Evolutionary conservation across 495 filamentous ascomycete genomes (phyloP).

Genomic region (Tuber umbilicatum): DNA sequence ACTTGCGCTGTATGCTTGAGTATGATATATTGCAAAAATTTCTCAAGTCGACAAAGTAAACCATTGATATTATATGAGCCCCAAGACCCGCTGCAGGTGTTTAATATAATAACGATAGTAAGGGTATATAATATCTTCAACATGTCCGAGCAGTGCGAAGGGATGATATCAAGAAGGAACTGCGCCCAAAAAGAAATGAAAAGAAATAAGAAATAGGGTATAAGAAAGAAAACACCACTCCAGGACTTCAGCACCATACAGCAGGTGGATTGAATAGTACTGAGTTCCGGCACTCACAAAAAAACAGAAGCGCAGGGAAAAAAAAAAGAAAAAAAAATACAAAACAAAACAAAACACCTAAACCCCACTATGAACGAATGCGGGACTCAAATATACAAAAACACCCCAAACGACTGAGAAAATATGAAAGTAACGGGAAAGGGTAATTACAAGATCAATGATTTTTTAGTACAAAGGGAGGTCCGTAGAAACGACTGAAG

Average conservation of each 20-base stretch:
- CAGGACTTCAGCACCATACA: background rate
- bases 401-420: conserved; percentile 19
- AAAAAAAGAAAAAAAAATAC: background rate
- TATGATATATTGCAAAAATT: background rate
- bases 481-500: background rate
- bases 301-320: background rate
- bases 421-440: background rate
- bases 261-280: background rate
- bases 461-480: background rate
- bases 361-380: conserved; percentile 1
- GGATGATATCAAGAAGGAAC: background rate
- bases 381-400: background rate
- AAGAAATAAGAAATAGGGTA: background rate
- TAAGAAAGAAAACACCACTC: background rate
- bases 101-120: background rate
- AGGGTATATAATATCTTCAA: background rate
- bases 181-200: conserved; percentile 4
- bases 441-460: background rate
- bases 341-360: background rate
- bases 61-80: background rate
- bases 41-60: background rate
- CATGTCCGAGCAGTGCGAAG: background rate
- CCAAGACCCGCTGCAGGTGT: background rate
- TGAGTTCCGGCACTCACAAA: background rate
- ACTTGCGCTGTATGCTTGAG: too few species aligned